Evolutionary conservation across 2,329 filamentous ascomycete species (phyloP), one percentile per base, ranked within the genome.

Genomic region (Neospermospora avenae): DNA sequence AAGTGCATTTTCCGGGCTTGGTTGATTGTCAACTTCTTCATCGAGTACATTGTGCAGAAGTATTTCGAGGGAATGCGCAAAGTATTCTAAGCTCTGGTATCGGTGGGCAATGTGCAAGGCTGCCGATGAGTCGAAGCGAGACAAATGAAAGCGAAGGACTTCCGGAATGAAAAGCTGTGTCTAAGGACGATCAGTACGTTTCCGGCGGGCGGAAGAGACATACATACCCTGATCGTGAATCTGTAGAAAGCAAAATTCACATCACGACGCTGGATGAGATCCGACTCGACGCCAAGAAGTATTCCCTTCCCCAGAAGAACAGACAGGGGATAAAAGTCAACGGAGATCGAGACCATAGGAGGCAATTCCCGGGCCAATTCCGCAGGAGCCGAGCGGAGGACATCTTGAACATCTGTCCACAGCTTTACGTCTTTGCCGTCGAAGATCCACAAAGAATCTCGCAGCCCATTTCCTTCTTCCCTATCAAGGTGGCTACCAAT

Each of bases 311-410:
- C 87, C n/a, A 96, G 78, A 4, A 97, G 77, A 2, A 93, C 84
- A 1, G 93, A 96, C 14, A 98, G 77, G 0, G 95, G 95, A 70
- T 98, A 98, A 74, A 98, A 99, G 74, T 99, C 95, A n/a, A 96
- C 80, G 0, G 89, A 83, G 58, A 98, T 85, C 24, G 87, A 84
- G 11, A 96, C 87, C 1, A 90, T 84, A 8, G 84, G 80, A 1
- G 90, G 88, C 3, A 96, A 74, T 55, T 96, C 90, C 63, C 86
- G 84, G 13, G 81, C 80, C 24, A 84, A 75, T 63, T 90, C 87
- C 39, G 80, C 78, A 7, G 86, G 84, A 24, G 86, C 85, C 20
- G 88, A 87, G 37, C 86, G 83, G 42, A 98, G 78, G 31, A 98
- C 86, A 62, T 95, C 90, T 66, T 92, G 86, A 42, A 96, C 85